Evolutionary conservation across 1,139 yeast species (phyloP).

Genomic region (Kodamaea sp.): DNA sequence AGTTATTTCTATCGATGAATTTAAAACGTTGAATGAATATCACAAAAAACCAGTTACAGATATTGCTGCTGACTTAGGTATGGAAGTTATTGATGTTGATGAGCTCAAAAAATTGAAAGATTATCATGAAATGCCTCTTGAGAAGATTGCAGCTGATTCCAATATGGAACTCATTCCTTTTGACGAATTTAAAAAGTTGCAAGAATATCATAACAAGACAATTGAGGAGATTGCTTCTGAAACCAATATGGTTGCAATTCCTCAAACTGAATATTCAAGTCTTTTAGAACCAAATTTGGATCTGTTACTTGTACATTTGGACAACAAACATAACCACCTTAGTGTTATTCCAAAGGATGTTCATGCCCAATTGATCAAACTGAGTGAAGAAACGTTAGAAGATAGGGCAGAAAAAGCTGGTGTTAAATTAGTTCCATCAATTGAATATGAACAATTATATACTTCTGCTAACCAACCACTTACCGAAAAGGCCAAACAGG

Average conservation of each 20-base stretch:
- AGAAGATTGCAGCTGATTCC: constrained; percentile 7
- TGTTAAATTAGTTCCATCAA: constrained; percentile 11
- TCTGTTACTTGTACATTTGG: too few relatives aligned
- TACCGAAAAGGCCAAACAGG: constrained; percentile 11
- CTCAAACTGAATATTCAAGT: constrained; percentile 9
- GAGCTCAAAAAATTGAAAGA: constrained; percentile 8
- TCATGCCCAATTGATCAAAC: constrained; percentile 6
- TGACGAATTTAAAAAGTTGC: constrained; percentile 23
- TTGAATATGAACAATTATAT: constrained; percentile 8
- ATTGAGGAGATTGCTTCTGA: constrained; percentile 7
- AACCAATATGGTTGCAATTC: constrained; percentile 13
- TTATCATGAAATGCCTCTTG: constrained; percentile 4
- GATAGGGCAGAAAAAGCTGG: constrained; percentile 14
- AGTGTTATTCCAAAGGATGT: constrained; percentile 13
- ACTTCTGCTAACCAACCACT: constrained; percentile 8
- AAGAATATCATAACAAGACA: constrained; percentile 2
- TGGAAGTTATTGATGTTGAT: constrained; percentile 8
- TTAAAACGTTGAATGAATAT: constrained; percentile 13
- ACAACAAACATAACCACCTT: constrained; percentile 8
- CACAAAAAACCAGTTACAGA: constrained; percentile 20
- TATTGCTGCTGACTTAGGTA: constrained; percentile 7
- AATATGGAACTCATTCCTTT: constrained; percentile 11
- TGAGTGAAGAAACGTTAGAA: constrained; percentile 10
- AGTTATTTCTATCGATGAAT: constrained; percentile 22
- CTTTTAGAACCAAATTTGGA: constrained; percentile 5